phyloP scores from a whole-genome alignment of 306 rosid genomes.

The Trifolium repens region DNA sequence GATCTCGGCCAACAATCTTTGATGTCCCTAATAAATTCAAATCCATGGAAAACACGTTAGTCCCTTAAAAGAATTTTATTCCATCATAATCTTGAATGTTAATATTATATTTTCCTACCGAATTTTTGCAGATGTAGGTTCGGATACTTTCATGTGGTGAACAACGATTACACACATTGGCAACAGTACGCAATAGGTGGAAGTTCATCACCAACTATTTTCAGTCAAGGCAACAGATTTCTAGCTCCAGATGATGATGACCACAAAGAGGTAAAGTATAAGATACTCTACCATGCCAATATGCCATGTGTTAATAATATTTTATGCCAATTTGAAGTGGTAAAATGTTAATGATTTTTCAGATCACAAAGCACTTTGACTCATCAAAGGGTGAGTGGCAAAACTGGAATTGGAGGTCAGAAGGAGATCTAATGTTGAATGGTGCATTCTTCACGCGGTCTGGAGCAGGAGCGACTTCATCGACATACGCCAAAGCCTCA shows the following conservation, averaged over 20 bases:
- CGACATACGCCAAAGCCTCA: slow-evolving; percentile 68
- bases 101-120: not conserved
- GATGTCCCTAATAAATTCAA: no score
- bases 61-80: not conserved
- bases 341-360: not conserved
- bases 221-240: slow-evolving; percentile 90
- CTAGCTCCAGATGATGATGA: slow-evolving; percentile 66
- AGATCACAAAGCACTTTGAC: slow-evolving; percentile 66
- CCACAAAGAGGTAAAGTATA: slow-evolving; percentile 76
- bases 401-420: slow-evolving; percentile 87
- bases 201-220: slow-evolving; percentile 81
- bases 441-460: slow-evolving; percentile 79
- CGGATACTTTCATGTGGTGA: slow-evolving; percentile 92
- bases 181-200: slow-evolving; percentile 91
- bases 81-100: not conserved
- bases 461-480: slow-evolving; percentile 62
- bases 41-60: no score
- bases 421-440: slow-evolving; percentile 73
- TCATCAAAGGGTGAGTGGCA: slow-evolving; percentile 60
- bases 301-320: no score
- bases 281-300: no score
- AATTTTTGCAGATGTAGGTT: slow-evolving; percentile 65
- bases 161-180: slow-evolving; percentile 89
- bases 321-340: no score
- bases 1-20: no score